These are phyloP conservation scores for Erodium maritimum DNA, from an alignment of 345 rosid species.

Conservation along the genomic window DNA sequence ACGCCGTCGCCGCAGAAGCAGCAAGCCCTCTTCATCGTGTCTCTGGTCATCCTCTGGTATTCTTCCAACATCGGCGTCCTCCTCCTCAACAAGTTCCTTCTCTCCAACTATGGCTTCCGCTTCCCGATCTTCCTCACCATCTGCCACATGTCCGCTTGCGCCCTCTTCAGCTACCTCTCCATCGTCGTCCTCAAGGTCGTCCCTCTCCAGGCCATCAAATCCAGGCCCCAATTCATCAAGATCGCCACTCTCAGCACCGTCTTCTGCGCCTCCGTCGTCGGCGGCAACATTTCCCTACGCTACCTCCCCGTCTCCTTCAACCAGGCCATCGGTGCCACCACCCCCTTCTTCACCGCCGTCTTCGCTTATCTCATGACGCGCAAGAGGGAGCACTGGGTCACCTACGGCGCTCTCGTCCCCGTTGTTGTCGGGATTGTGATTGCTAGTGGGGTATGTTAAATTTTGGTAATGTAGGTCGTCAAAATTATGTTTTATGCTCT, in stretches of 20 bases:
- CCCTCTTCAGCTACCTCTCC: constrained; percentile 72
- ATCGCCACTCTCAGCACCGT: constrained; percentile 75
- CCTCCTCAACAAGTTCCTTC: constrained; percentile 75
- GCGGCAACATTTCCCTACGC: constrained; percentile 76
- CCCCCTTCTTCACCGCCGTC: constrained; percentile 81
- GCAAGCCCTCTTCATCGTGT: constrained; percentile 41
- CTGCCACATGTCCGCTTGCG: constrained; percentile 95
- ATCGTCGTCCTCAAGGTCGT: constrained; percentile 70
- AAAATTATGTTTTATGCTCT: neutral
- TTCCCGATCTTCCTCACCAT: constrained; percentile 87
- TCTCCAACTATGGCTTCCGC: constrained; percentile 83
- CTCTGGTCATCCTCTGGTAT: constrained; percentile 59
- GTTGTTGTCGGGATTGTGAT: constrained; percentile 80
- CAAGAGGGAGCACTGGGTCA: constrained; percentile 86
- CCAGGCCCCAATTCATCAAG: constrained; percentile 63
- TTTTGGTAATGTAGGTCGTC: neutral
- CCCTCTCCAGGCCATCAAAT: constrained; percentile 69
- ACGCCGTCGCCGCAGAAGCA: constrained; percentile 4
- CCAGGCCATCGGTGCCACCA: constrained; percentile 93
- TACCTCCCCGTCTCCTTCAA: constrained; percentile 85
- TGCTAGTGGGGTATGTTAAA: constrained; percentile 72
- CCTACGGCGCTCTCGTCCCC: constrained; percentile 73
- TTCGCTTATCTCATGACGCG: constrained; percentile 75
- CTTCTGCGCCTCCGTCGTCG: constrained; percentile 83
- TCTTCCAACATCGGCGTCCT: constrained; percentile 86